Conservation (phyloP, 495 filamentous ascomycete genomes). For the Aspergillus carlsbadensis region DNA sequence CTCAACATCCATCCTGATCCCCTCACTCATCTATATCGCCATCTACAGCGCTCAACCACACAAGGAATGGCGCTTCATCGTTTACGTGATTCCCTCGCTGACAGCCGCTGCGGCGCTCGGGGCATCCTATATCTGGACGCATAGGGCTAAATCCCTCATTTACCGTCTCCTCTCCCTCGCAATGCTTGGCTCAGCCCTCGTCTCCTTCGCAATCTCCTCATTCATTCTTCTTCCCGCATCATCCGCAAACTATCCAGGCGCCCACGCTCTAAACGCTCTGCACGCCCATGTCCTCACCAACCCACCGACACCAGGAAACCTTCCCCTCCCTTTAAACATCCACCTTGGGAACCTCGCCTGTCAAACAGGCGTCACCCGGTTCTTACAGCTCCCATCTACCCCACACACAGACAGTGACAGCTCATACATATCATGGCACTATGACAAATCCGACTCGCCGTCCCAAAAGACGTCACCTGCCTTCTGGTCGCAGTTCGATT, state of each 20-base stretch:
- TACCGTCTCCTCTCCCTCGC: conserved; percentile 57
- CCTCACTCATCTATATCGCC: conserved; percentile 67
- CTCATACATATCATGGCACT: conserved; percentile 39
- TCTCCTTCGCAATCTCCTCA: conserved; percentile 56
- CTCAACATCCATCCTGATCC: conserved; percentile 57
- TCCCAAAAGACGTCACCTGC: conserved; percentile 50
- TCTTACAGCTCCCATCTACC: conserved; percentile 53
- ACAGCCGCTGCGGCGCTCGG: conserved; percentile 76
- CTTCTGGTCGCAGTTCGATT: conserved; percentile 87
- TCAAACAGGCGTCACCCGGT: conserved; percentile 92
- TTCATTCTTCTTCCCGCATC: conserved; percentile 66
- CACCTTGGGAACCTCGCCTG: conserved; percentile 86
- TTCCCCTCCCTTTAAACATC: conserved; percentile 41
- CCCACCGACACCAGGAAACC: conserved; percentile 17
- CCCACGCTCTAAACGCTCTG: conserved; percentile 61
- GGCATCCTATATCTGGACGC: conserved; percentile 71
- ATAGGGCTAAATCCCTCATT: conserved; percentile 55
- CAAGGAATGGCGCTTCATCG: conserved; percentile 95
- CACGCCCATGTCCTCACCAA: conserved; percentile 33
- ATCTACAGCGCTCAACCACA: conserved; percentile 86
- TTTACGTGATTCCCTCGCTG: conserved; percentile 79
- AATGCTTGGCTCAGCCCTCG: conserved; percentile 56
- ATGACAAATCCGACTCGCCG: conserved; percentile 56
- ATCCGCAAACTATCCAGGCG: conserved; percentile 86
- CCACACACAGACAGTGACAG: not conserved